Evolutionary conservation across 2,329 filamentous ascomycete genomes (phyloP), one percentile per base, ranked within the genome.

Genomic region (Aspergillus puulaauensis): DNA sequence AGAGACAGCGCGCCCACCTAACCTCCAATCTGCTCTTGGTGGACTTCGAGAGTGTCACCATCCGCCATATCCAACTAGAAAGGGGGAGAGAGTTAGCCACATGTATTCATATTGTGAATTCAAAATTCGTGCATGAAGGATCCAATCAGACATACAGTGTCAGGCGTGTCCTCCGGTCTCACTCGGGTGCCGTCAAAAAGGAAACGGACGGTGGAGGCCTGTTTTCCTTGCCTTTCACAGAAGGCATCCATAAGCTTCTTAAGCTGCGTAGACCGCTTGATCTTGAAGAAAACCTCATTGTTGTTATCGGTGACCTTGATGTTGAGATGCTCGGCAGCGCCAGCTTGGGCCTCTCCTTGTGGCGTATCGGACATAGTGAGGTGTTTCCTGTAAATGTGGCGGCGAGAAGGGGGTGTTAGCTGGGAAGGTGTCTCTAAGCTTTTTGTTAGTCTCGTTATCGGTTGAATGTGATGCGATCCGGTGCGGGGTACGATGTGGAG

Each of bases 231-330:
- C 23, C 95, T 86, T 66, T 98, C 93, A 77, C 95, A 99, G 76
- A 98, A 99, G 19, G 95, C 95, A 61, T 91, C 89, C 95, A 99
- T 99, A 55, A 99, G 83, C 82, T 99, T 99, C 80, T 96, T 95
- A 1, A 99, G 85, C 75, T 92, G 90, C 1, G 95, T 99, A 21
- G 89, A 92, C 39, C 93, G 86, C 88, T 99, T 99, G 81, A 99
- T 99, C 83, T 99, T 99, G 83, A 99, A 99, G 77, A 98, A 99
- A 69, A 99, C 93, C 75, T 99, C 95, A 75, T 99, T 99, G 81
- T 97, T 97, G 80, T 96, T 97, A 69, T 99, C 95, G 0, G 95
- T 98, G 14, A 99, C 95, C 76, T 99, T 99, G 80, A 99, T 98
- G 80, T 99, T 99, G 5, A 99, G 82, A 77, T 99, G 95, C 79